These are phyloP conservation scores for Cryptococcus amylolentus DNA, from an alignment of 1,284 basidiomycete genomes.

Conservation along the genomic window DNA sequence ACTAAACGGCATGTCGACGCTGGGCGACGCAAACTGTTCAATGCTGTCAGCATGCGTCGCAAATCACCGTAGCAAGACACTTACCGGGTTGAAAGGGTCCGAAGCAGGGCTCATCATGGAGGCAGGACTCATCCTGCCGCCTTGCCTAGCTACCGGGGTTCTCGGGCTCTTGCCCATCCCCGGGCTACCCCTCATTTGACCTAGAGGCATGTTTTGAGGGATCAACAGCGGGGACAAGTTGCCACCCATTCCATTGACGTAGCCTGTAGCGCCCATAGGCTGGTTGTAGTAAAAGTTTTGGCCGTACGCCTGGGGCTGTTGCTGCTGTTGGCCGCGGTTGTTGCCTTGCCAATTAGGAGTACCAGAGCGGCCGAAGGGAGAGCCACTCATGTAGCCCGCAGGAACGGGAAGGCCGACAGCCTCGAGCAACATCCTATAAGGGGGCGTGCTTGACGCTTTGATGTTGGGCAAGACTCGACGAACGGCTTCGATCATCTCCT, in stretches of 20 bases:
- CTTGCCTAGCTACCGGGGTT: slow-evolving; percentile 35
- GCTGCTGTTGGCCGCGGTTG: background rate
- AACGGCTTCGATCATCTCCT: slow-evolving; percentile 72
- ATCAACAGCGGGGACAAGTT: slow-evolving; percentile 37
- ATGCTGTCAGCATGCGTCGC: background rate
- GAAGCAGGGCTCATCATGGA: slow-evolving; percentile 48
- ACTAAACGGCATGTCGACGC: slow-evolving; percentile 40
- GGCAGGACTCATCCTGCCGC: slow-evolving; percentile 30
- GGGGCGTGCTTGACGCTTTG: slow-evolving; percentile 83
- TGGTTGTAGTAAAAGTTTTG: slow-evolving; percentile 10
- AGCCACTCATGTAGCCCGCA: slow-evolving; percentile 13
- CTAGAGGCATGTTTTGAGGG: slow-evolving; percentile 42
- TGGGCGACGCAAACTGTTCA: slow-evolving; percentile 38
- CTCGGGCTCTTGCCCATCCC: slow-evolving; percentile 20
- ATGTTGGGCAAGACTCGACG: slow-evolving; percentile 82
- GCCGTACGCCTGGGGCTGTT: slow-evolving; percentile 3
- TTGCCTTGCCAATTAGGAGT: slow-evolving; percentile 7
- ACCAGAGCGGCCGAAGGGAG: slow-evolving; percentile 5
- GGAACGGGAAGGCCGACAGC: slow-evolving; percentile 88
- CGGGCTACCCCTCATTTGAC: slow-evolving; percentile 29
- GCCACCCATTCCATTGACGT: background rate
- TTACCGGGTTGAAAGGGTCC: slow-evolving; percentile 51
- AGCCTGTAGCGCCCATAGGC: slow-evolving; percentile 2
- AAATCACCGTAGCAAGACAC: slow-evolving; percentile 9
- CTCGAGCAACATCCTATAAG: slow-evolving; percentile 88